A percentile compares a stretch with the other conserved stretches of the same genome.
Evolutionary conservation across 768 basidiomycete genomes (phyloP).

Genomic region (Phlebiopsis gigantea): DNA sequence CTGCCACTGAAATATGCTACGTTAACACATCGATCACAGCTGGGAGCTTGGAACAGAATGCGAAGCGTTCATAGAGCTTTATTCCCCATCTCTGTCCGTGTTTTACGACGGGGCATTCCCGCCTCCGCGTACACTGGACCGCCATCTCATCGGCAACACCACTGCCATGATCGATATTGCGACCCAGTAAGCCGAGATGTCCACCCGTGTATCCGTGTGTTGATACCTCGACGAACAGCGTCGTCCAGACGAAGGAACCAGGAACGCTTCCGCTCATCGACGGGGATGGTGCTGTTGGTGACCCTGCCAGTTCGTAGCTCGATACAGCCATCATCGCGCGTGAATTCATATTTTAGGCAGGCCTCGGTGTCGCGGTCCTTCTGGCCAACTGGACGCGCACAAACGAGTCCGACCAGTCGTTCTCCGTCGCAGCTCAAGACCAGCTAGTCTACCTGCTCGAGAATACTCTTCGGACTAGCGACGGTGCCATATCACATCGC

Average conservation of each 20-base stretch:
- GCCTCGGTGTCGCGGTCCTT: slow-evolving; percentile 47
- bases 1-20: too few relatives aligned
- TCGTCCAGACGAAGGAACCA: slow-evolving; percentile 32
- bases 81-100: slow-evolving; percentile 44
- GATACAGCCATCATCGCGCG: neutral
- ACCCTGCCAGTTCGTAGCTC: slow-evolving; percentile 46
- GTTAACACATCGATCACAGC: too few relatives aligned
- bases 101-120: slow-evolving; percentile 38
- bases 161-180: slow-evolving; percentile 38
- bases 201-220: neutral
- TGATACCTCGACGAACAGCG: slow-evolving; percentile 22
- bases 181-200: slow-evolving; percentile 27
- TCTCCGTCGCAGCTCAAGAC: slow-evolving; percentile 35
- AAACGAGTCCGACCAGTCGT: slow-evolving; percentile 29
- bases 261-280: slow-evolving; percentile 37
- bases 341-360: too few relatives aligned
- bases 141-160: slow-evolving; percentile 25
- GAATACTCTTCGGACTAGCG: slow-evolving; percentile 35
- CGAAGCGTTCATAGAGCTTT: slow-evolving; percentile 50
- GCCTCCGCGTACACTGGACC: slow-evolving; percentile 27
- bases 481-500: slow-evolving; percentile 59
- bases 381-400: slow-evolving; percentile 48
- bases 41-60: slow-evolving; percentile 59
- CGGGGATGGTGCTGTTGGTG: slow-evolving; percentile 48
- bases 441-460: slow-evolving; percentile 47